Percentiles rank a stretch among this genome's conserved stretches.
phyloP scores from a whole-genome alignment of 2,329 filamentous ascomycete species.

The Macrophomina pseudophaseolina region DNA sequence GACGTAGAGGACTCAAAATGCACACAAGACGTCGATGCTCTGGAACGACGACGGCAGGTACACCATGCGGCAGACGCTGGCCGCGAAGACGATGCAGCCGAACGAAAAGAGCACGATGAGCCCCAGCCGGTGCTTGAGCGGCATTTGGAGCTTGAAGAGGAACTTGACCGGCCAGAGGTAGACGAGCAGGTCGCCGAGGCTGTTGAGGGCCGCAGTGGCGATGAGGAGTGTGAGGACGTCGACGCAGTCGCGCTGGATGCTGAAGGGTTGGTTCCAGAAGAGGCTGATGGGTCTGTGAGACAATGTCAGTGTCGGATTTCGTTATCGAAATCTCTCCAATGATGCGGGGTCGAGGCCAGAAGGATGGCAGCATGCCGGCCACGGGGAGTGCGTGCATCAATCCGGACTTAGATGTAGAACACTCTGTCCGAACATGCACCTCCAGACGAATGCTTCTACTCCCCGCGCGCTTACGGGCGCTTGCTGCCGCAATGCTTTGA shows the following conservation, averaged over 20 bases:
- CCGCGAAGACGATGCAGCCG: constrained; percentile 25
- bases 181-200: constrained; percentile 30
- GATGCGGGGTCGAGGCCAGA: too few relatives aligned
- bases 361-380: too few relatives aligned
- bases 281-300: constrained; percentile 26
- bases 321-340: too few relatives aligned
- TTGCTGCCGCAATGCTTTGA: too few relatives aligned
- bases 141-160: constrained; percentile 32
- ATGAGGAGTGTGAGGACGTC: constrained; percentile 28
- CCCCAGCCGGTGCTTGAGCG: constrained; percentile 28
- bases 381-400: too few relatives aligned
- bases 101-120: constrained; percentile 30
- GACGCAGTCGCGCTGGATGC: constrained; percentile 20
- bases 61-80: constrained; percentile 13
- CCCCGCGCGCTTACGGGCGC: too few relatives aligned
- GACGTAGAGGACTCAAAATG: not conserved
- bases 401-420: too few relatives aligned
- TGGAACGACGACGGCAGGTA: constrained; percentile 1
- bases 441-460: too few relatives aligned
- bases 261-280: constrained; percentile 9
- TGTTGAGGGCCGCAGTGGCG: constrained; percentile 30
- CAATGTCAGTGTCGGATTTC: constrained; percentile 1
- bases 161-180: constrained; percentile 33
- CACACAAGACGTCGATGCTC: constrained; percentile 6
- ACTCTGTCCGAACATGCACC: too few relatives aligned